Conservation (phyloP, 768 basidiomycete genomes). For the Mycena polygramma region DNA sequence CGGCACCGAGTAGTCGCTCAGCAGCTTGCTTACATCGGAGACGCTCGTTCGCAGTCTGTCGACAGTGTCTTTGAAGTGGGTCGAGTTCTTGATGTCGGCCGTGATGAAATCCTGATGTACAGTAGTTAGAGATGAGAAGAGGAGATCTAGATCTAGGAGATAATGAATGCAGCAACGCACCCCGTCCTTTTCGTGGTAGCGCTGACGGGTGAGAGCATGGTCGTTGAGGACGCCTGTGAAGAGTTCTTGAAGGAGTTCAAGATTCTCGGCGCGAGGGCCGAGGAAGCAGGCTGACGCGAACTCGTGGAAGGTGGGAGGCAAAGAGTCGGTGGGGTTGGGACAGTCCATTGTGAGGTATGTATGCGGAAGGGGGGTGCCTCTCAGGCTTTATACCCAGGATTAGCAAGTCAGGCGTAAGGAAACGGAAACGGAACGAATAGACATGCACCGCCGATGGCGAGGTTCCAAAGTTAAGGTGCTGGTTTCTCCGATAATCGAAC, state of each 20-base stretch:
- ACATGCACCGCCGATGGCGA: too few relatives aligned
- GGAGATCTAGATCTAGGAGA: neutral
- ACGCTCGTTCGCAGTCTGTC: neutral
- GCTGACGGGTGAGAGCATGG: neutral
- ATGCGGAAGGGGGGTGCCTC: too few relatives aligned
- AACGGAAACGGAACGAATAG: too few relatives aligned
- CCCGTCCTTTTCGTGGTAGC: neutral
- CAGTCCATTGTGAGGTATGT: too few relatives aligned
- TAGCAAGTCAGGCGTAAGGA: too few relatives aligned
- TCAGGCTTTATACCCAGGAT: too few relatives aligned
- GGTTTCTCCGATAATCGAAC: too few relatives aligned
- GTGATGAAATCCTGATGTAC: neutral
- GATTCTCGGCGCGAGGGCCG: neutral
- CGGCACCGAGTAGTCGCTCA: neutral
- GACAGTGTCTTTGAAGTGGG: neutral
- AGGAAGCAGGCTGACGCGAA: too few relatives aligned
- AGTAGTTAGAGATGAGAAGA: neutral
- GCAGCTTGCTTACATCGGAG: neutral
- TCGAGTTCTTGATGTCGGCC: neutral
- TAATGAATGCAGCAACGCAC: neutral
- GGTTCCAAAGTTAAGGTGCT: too few relatives aligned
- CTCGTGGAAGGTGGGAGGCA: too few relatives aligned
- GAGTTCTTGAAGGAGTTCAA: neutral
- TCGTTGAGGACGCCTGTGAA: constrained; percentile 1
- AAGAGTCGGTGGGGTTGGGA: too few relatives aligned